Evolutionary conservation across 2,329 filamentous ascomycete genomes (phyloP).

Genomic region (Epichloe typhina): DNA sequence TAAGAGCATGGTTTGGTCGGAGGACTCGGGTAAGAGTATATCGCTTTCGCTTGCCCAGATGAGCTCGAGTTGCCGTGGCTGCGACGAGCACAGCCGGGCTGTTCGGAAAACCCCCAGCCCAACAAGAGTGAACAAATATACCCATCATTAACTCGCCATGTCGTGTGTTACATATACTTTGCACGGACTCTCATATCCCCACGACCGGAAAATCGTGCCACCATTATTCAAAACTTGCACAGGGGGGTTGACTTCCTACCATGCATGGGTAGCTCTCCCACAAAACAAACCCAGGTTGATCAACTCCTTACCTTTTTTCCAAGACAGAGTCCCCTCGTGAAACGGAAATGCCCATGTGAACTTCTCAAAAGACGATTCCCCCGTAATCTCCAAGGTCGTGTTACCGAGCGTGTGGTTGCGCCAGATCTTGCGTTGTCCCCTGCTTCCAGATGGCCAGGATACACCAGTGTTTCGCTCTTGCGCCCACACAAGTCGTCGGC

Average conservation of each 20-base stretch:
- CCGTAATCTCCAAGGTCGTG: neutral
- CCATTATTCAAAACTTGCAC: neutral
- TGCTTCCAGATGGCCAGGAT: neutral
- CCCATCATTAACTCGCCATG: too few species aligned
- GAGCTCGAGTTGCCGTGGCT: too few species aligned
- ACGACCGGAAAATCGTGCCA: neutral
- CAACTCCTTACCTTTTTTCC: too few species aligned
- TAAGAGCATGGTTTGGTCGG: neutral
- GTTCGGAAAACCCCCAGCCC: too few species aligned
- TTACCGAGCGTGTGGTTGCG: constrained; percentile 1
- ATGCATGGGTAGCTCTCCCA: neutral
- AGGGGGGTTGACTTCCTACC: neutral
- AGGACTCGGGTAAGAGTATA: neutral
- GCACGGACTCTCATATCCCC: neutral
- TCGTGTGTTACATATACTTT: too few species aligned
- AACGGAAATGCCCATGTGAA: too few species aligned
- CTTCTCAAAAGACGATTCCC: neutral
- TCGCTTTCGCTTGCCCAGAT: too few species aligned
- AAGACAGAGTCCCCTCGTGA: too few species aligned
- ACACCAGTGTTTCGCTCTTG: neutral
- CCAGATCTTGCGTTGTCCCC: neutral
- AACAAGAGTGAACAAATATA: too few species aligned
- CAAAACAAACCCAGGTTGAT: too few species aligned
- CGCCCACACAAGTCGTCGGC: neutral
- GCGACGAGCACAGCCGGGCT: too few species aligned